Evolutionary conservation across 2,329 filamentous ascomycete species (phyloP), one percentile per base, ranked within the genome.

Genomic region (Exophiala bonariae): DNA sequence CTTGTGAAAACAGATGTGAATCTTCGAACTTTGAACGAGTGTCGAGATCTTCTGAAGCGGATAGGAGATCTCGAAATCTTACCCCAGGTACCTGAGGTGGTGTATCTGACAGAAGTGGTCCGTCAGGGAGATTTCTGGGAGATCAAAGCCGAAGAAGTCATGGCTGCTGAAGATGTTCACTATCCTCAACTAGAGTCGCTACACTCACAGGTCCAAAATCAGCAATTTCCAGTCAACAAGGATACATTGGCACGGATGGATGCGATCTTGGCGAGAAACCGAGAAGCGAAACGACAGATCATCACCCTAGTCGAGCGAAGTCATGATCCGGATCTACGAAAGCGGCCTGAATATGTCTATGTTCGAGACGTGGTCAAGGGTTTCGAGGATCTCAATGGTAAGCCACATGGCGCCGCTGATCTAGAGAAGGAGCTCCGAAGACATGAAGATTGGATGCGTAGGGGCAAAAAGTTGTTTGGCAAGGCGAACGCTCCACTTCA

Each of bases 401-500:
- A 96, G 63, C 93, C 93, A 0, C 81, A 81, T 32, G 93, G 93
- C 2, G 95, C 92, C 0, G 79, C 95, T 26, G 93, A 99, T 61
- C 79, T 99, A 3, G 93, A 99, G 63, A 91, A 89, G 55, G 90
- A 97, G 66, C 87, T 93, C 56, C 95, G 93, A 64, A 83, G 89
- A 6, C 93, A 97, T 58, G 93, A 99, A 65, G 93, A 99, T 66
- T 99, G 93, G 93, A 99, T 99, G 92, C 82, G 93, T 23, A 89
- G 89, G 61, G 93, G 93, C 41, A 99, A 99, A 72, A 96, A 96
- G 66, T 72, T 99, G 0, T 99, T 99, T 63, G 93, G 93, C 42
- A 99, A 99, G 68, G 93, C 93, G 1, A 99, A 99, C 64, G 93
- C 93, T 1, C 93, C 93, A 1, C 75, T 99, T 10, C 93, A 99